Evolutionary conservation across 768 basidiomycete species (phyloP).

Genomic region (Agaricus bisporus): DNA sequence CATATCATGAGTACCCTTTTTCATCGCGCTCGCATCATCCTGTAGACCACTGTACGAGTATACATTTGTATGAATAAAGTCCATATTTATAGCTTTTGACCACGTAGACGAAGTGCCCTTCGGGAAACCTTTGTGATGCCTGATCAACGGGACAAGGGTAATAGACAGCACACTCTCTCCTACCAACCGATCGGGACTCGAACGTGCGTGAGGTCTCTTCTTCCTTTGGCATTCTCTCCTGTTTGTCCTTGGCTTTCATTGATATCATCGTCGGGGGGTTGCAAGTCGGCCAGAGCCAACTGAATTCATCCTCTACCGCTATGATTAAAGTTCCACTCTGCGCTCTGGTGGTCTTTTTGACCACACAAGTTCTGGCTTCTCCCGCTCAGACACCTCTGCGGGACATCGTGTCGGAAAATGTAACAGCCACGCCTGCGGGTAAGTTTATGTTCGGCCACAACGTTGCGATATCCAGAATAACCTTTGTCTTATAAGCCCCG

Average conservation of each 20-base stretch:
- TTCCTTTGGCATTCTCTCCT: constrained; percentile 1
- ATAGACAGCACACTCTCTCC: background rate
- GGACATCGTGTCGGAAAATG: background rate
- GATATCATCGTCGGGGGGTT: background rate
- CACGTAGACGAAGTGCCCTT: background rate
- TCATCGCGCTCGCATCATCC: background rate
- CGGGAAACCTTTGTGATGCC: background rate
- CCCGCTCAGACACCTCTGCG: constrained; percentile 3
- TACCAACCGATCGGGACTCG: background rate
- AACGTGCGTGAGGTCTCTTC: constrained; percentile 8
- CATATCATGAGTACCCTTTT: background rate
- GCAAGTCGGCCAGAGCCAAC: background rate
- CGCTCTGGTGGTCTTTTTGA: background rate
- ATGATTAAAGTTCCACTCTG: background rate
- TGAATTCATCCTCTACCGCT: background rate
- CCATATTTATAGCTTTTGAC: constrained; percentile 1
- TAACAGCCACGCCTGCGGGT: background rate
- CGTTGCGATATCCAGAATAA: background rate
- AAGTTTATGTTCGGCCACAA: background rate
- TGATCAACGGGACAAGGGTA: no score
- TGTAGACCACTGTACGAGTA: constrained; percentile 8
- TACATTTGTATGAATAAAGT: background rate
- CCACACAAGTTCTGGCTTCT: background rate
- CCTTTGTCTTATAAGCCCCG: constrained; percentile 23
- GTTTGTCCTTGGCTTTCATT: background rate